Evolutionary conservation across 257 asterid species (phyloP).

Genomic region (Dorcoceras hygrometricum): DNA sequence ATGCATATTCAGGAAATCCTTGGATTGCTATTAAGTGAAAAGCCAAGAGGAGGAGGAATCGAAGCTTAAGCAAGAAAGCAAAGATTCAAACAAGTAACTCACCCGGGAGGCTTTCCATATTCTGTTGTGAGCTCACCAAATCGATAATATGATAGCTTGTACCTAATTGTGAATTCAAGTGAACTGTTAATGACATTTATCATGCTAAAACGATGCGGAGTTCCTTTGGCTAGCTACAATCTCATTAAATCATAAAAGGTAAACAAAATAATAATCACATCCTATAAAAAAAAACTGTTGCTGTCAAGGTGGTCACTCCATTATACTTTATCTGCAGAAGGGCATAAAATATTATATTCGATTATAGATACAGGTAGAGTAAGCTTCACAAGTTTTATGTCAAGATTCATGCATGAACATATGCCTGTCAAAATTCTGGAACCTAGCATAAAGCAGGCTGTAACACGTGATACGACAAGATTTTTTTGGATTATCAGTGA

Average conservation of each 20-base stretch:
- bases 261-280: background rate
- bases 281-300: background rate
- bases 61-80: background rate
- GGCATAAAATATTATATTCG: background rate
- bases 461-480: background rate
- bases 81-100: slow-evolving; percentile 32
- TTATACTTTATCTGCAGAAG: background rate
- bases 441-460: background rate
- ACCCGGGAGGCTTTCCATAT: slow-evolving; percentile 97
- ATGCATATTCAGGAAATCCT: slow-evolving; percentile 1
- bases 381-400: background rate
- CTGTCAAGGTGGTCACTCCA: slow-evolving; percentile 1
- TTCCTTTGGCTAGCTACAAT: background rate
- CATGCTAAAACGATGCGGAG: background rate
- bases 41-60: background rate
- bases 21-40: slow-evolving; percentile 4
- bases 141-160: slow-evolving; percentile 90
- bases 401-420: background rate
- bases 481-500: background rate
- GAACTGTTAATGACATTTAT: slow-evolving; percentile 15
- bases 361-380: background rate
- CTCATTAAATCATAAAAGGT: background rate
- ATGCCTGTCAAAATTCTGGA: background rate
- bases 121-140: slow-evolving; percentile 97
- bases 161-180: slow-evolving; percentile 48